Base-by-base conservation (phyloP, 2,329 filamentous ascomycete species). In the Exophiala bonariae region DNA sequence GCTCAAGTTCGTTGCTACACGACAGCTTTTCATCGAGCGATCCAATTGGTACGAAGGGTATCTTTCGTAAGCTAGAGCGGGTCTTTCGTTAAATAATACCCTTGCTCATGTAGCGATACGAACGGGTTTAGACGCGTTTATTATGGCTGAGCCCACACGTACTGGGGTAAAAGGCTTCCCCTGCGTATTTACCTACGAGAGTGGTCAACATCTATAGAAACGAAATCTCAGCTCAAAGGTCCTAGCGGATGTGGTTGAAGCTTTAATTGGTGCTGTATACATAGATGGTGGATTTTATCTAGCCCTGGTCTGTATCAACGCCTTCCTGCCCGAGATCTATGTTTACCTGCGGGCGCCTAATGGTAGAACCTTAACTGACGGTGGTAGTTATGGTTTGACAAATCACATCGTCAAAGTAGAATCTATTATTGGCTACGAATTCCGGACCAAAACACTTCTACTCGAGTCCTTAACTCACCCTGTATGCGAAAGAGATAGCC, bases 201-300 rank as follows among this genome's bases (percentile, higher is more conserved):
- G 10, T 10, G 17, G n/a, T 35, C 44, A 36, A 45, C 7, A 42
- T 1, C 26, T 22, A 2, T 57, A 28, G 51, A 66, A 59, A 36
- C 67, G 74, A 4, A 60, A 63, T 11, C 62, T 90, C 26, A 86
- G 88, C 0, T 86, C 82, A 1, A 97, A 97, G 63, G 81, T 81
- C 0, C 77, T 96, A 6, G 92, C 92, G 3, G 92, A 97, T 59
- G 84, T 96, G 0, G 78, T 96, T 0, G 92, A 97, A 63, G 81
- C 91, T 0, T 72, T 96, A 0, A 85, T 96, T 16, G 92, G 89
- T 1, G 87, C 83, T 1, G 79, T 86, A 0, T 90, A 80, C 58
- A 52, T 86, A 1, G 79, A 87, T 42, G 87, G 87, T 1, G n/a
- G n/a, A n/a, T n/a, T n/a, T n/a, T n/a, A n/a, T n/a, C n/a, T n/a